phyloP scores from a whole-genome alignment of 192 early-diverging fungal species.

The Backusella luteola region DNA sequence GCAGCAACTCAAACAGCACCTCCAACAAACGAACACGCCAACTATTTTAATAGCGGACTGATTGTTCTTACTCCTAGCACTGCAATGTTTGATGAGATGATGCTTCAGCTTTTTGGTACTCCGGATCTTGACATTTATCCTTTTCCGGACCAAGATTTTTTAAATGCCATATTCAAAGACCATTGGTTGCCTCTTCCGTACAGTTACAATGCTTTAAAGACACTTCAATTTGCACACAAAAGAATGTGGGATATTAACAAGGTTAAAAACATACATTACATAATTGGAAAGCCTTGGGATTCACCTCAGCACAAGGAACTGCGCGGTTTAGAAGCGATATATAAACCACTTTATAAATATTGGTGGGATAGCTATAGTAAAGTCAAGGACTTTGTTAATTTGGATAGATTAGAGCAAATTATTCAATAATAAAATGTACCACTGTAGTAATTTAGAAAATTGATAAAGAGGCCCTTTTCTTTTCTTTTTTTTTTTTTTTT shows the following conservation, averaged over 20 bases:
- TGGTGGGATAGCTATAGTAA: constrained; percentile 15
- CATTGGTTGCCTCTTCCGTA: constrained; percentile 45
- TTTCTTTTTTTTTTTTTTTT: background rate
- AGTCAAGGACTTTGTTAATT: background rate
- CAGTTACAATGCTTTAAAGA: constrained; percentile 52
- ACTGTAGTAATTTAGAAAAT: background rate
- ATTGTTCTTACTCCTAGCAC: constrained; percentile 40
- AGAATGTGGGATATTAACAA: constrained; percentile 34
- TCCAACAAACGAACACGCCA: background rate
- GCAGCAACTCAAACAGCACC: constrained; percentile 8
- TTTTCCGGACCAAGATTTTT: constrained; percentile 53
- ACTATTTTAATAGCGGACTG: constrained; percentile 53
- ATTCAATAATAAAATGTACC: background rate
- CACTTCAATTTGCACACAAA: constrained; percentile 33
- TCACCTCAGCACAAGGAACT: background rate
- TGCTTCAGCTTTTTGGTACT: constrained; percentile 12
- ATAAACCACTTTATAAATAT: constrained; percentile 5
- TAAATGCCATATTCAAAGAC: constrained; percentile 43
- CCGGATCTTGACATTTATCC: constrained; percentile 21
- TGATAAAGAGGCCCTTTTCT: background rate
- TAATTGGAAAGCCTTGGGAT: constrained; percentile 45
- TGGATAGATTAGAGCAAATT: background rate
- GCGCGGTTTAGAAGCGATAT: background rate
- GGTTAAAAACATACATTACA: constrained; percentile 48
- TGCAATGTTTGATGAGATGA: constrained; percentile 29